Percentiles rank a stretch among this genome's conserved stretches.
phyloP scores from a whole-genome alignment of 257 asterid species.

The Rehmannia glutinosa region DNA sequence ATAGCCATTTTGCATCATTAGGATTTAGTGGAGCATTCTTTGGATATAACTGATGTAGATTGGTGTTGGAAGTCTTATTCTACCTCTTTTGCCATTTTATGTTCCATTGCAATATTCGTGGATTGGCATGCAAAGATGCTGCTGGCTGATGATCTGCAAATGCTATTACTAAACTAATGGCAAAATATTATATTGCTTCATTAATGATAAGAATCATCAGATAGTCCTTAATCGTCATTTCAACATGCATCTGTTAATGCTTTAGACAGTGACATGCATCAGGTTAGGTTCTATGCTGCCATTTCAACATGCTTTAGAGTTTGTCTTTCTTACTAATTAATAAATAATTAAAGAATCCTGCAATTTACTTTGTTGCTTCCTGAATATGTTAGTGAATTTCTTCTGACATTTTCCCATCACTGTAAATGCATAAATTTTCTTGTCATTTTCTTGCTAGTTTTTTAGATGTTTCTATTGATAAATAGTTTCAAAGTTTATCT shows the following conservation, averaged over 20 bases:
- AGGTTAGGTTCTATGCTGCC: neutral
- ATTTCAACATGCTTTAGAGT: neutral
- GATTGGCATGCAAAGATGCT: neutral
- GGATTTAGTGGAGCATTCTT: neutral
- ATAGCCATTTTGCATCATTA: neutral
- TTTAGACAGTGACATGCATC: neutral
- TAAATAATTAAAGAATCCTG: neutral
- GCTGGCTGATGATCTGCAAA: neutral
- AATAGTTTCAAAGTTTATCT: neutral
- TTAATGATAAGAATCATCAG: neutral
- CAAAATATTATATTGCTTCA: too few relatives aligned
- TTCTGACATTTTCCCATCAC: neutral
- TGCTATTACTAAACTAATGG: neutral
- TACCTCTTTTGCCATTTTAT: neutral
- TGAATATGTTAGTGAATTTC: neutral
- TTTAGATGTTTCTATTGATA: neutral
- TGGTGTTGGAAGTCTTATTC: neutral
- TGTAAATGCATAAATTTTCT: neutral
- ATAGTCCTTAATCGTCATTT: neutral
- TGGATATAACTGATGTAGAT: neutral
- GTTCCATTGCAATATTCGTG: neutral
- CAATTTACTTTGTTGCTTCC: conserved; percentile 9
- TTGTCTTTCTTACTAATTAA: neutral
- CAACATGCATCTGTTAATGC: neutral
- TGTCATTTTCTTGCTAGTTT: neutral